Percentiles rank a stretch among this genome's conserved stretches.
phyloP scores from a whole-genome alignment of 345 rosid genomes.

The Aquilaria yunnanensis region DNA sequence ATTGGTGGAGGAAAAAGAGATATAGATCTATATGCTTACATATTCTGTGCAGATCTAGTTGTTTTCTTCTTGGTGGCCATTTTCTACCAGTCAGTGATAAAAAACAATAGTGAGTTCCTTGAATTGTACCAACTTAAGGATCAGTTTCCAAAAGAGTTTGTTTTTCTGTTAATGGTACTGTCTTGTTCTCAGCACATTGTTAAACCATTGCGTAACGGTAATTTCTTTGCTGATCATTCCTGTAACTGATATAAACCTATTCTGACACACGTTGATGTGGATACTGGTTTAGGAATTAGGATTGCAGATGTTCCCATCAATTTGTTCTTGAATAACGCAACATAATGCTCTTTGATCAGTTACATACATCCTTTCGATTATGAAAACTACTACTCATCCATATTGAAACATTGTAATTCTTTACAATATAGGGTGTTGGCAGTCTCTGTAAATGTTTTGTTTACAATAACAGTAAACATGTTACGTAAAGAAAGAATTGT shows the following conservation, averaged over 20 bases:
- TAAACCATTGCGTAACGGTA: not conserved
- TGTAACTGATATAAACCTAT: no score
- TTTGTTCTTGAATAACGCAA: no score
- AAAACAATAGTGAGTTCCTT: conserved; percentile 87
- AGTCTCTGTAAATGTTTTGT: no score
- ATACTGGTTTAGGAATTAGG: no score
- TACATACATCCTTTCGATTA: no score
- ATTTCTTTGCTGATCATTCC: no score
- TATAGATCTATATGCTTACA: conserved; percentile 86
- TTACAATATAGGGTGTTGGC: no score
- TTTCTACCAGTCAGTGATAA: conserved; percentile 80
- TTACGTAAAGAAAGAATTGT: not conserved
- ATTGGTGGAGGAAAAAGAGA: conserved; percentile 89
- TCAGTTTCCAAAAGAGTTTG: conserved; percentile 87
- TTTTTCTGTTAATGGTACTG: conserved; percentile 76
- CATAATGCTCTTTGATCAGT: no score
- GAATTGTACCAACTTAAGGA: conserved; percentile 95
- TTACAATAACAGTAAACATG: not conserved
- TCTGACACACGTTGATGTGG: no score
- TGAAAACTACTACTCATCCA: no score
- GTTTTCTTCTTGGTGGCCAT: conserved; percentile 86
- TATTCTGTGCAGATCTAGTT: conserved; percentile 85
- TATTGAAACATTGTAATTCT: no score
- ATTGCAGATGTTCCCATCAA: no score
- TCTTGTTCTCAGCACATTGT: conserved; percentile 6